Conservation (phyloP, 2,329 filamentous ascomycete genomes). For the Aspergillus felis region DNA sequence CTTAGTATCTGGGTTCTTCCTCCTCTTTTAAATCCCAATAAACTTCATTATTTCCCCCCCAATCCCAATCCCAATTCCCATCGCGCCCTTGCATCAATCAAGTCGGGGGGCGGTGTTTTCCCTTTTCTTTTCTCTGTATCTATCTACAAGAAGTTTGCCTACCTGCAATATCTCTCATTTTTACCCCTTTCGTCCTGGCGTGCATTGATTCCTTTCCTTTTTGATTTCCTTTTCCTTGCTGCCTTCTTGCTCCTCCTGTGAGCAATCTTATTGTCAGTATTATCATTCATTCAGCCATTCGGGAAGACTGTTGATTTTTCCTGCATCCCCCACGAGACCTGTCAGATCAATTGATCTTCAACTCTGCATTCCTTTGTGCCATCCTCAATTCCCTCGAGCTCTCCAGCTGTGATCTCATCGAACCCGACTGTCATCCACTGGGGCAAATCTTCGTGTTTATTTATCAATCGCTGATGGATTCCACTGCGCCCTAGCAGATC, state of each 20-base stretch:
- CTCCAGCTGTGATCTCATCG: not conserved
- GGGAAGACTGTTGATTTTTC: constrained; percentile 19
- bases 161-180: not conserved
- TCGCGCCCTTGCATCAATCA: not conserved
- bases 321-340: constrained; percentile 28
- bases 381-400: not conserved
- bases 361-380: not conserved
- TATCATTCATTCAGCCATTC: not conserved
- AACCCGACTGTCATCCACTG: not conserved
- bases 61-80: not conserved
- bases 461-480: constrained; percentile 14
- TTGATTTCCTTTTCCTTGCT: not conserved
- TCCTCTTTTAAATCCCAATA: not conserved
- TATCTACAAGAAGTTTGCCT: not conserved
- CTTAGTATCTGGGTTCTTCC: not conserved
- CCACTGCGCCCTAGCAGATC: constrained; percentile 4
- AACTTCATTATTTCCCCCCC: not conserved
- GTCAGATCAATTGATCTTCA: not conserved
- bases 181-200: constrained; percentile 4
- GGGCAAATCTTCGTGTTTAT: not conserved
- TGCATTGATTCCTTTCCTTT: constrained; percentile 4
- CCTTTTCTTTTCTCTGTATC: not conserved
- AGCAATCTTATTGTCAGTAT: not conserved
- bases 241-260: not conserved
- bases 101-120: not conserved